Percentiles rank a stretch among this genome's conserved stretches.
Evolutionary conservation across 345 rosid genomes (phyloP).

Genomic region (Draba incana): DNA sequence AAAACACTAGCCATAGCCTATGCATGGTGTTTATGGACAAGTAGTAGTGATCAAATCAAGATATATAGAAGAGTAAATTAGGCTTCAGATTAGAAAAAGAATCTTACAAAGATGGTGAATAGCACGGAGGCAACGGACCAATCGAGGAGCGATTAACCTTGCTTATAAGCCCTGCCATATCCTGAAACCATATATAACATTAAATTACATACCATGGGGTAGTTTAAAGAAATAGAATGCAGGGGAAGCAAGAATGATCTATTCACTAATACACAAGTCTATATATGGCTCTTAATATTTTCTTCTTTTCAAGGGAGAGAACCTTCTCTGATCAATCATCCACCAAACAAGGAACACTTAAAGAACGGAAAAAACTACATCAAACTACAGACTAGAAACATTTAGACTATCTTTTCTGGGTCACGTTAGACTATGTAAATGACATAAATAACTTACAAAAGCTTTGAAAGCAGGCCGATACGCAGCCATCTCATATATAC

Average conservation of each 20-base stretch:
- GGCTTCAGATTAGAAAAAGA: constrained; percentile 17
- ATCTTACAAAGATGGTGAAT: constrained; percentile 91
- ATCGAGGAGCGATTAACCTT: constrained; percentile 98
- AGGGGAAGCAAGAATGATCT: background rate
- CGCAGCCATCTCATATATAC: constrained; percentile 99
- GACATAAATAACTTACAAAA: constrained; percentile 62
- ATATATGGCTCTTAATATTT: constrained; percentile 13
- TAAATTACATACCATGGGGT: constrained; percentile 33
- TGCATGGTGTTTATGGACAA: background rate
- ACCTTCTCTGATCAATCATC: constrained; percentile 8
- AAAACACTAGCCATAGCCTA: constrained; percentile 15
- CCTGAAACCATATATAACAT: constrained; percentile 53
- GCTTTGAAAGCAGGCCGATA: constrained; percentile 98
- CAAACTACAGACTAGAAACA: background rate
- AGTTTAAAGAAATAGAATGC: background rate
- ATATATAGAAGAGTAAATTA: constrained; percentile 11
- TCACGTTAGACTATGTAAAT: background rate
- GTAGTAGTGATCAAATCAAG: constrained; percentile 14
- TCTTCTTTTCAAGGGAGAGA: constrained; percentile 7
- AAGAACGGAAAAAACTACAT: constrained; percentile 17
- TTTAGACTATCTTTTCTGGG: background rate
- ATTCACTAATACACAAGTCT: constrained; percentile 13
- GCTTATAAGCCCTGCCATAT: constrained; percentile 99
- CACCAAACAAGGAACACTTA: constrained; percentile 23
- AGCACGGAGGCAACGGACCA: constrained; percentile 93